Base-by-base conservation (phyloP, 78 protist species). In the Planoprotostelium fungivorum region DNA sequence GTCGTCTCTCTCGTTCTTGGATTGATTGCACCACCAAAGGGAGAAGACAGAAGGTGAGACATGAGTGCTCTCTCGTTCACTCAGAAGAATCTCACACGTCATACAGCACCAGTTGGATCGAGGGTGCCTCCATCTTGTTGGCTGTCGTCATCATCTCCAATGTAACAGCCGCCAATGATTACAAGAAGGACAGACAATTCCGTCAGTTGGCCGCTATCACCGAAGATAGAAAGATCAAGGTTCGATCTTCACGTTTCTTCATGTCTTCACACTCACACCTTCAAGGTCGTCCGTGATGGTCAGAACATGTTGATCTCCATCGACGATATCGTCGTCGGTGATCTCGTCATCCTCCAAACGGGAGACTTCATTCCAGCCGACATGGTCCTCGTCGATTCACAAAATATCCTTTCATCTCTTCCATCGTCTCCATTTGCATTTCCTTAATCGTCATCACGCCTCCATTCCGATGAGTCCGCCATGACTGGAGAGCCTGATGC, bases 311-410 rank as follows among this genome's bases (percentile, higher is more conserved):
- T 85, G 1, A 84, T 98, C 16, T 87, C 94, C 34, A 34, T 86
- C 63, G 34, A 36, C 31, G 98, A 97, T 34, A 37, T 98, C 0
- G 87, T 92, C 9, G 99, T 99, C 1, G 99, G 99, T 63, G 99
- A 98, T 39, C 38, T 98, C 38, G 92, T 98, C 36, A 28, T 34
- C 29, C 39, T 98, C 29, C 94, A 88, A 1, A 36, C 91, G 51
- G 99, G 98, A 38, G 95, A 90, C 90, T 51, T 87, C n/a, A 37
- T 98, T 51, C 95, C 96, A 0, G 98, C 97, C 35, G 99, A 97
- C 90, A 97, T 97, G 63, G 90, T 97, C 34, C 87, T 93, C 36
- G 38, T 97, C 51, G 90, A 85, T 0, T 96, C 97, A 0, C 91
- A 91, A 51, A 51, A 51, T 51, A 51, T 51, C 73, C 73, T 51